A percentile compares a stretch with the other conserved stretches of the same genome.
Evolutionary conservation across 495 filamentous ascomycete species (phyloP).

Genomic region (Astrothelium macrocarpum): DNA sequence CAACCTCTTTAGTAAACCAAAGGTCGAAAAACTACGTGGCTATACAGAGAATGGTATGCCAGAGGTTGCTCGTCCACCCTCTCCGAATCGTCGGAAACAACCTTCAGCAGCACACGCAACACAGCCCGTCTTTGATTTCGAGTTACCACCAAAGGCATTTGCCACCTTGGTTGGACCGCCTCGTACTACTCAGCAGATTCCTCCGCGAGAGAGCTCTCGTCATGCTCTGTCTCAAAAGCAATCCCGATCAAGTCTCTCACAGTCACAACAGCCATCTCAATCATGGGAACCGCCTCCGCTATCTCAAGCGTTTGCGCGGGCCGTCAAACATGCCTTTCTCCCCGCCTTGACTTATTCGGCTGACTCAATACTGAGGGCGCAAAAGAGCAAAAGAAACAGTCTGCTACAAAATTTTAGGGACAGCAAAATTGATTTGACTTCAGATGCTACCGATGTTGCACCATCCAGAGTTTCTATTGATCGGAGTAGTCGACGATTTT

Average conservation of each 20-base stretch:
- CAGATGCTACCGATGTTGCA: neutral
- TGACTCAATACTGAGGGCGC: slow-evolving; percentile 54
- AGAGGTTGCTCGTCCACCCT: slow-evolving; percentile 11
- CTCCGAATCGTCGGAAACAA: neutral
- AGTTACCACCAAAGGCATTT: neutral
- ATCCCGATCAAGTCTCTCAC: neutral
- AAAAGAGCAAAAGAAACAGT: slow-evolving; percentile 40
- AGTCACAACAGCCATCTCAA: neutral
- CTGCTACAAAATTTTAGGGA: slow-evolving; percentile 35
- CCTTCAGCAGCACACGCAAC: neutral
- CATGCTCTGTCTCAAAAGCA: neutral
- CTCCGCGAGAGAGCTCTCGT: neutral
- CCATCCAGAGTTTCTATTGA: neutral
- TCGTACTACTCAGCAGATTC: neutral
- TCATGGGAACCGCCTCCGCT: slow-evolving; percentile 71
- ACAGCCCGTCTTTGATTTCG: neutral
- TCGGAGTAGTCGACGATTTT: neutral
- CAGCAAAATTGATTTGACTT: slow-evolving; percentile 20
- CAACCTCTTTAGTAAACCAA: slow-evolving; percentile 34
- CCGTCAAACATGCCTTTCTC: slow-evolving; percentile 50
- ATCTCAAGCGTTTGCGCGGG: slow-evolving; percentile 85
- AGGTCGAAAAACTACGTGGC: slow-evolving; percentile 33
- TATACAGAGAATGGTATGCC: slow-evolving; percentile 29
- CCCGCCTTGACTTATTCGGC: slow-evolving; percentile 42
- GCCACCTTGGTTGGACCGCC: neutral